These are phyloP conservation scores for Coprinopsis cinerea DNA, from an alignment of 768 basidiomycete genomes.

Conservation along the genomic window DNA sequence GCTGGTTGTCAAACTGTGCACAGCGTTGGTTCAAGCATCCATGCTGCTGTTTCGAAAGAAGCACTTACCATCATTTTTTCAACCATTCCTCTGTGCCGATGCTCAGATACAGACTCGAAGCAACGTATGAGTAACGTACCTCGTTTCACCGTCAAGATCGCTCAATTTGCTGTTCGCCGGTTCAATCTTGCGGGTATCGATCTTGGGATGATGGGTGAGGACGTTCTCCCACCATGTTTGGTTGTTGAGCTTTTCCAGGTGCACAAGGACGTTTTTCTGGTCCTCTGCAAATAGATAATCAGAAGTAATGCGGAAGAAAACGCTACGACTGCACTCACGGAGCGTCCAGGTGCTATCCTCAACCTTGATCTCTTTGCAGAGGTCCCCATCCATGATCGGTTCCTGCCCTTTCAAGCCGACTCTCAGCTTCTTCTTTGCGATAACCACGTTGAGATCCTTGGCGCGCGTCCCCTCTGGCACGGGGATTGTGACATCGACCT, in stretches of 20 bases:
- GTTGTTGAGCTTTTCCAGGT: conserved; percentile 82
- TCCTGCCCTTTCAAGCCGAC: conserved; percentile 84
- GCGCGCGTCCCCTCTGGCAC: conserved; percentile 86
- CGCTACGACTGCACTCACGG: conserved; percentile 41
- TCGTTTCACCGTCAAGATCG: conserved; percentile 93
- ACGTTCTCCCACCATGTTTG: conserved; percentile 99
- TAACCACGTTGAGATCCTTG: conserved; percentile 63
- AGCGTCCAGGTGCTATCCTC: conserved; percentile 98
- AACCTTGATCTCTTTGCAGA: conserved; percentile 90
- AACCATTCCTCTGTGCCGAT: conserved; percentile 75
- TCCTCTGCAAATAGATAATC: conserved; percentile 51
- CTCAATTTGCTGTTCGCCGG: conserved; percentile 94
- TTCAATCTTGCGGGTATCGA: conserved; percentile 93
- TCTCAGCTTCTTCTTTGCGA: conserved; percentile 79
- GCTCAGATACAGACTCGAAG: background rate
- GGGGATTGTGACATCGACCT: conserved; percentile 77
- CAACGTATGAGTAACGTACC: conserved; percentile 36
- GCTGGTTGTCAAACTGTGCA: conserved; percentile 69
- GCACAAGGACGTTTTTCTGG: conserved; percentile 61
- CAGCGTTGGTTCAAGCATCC: conserved; percentile 1
- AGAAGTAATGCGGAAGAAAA: background rate
- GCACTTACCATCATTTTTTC: conserved; percentile 99
- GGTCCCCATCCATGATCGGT: conserved; percentile 80
- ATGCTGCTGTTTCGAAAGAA: background rate
- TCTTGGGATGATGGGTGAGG: conserved; percentile 90